Percentiles rank a stretch among this genome's conserved stretches.
Evolutionary conservation across 352 stramenopile species (phyloP).

Genomic region (Pythium sp.): DNA sequence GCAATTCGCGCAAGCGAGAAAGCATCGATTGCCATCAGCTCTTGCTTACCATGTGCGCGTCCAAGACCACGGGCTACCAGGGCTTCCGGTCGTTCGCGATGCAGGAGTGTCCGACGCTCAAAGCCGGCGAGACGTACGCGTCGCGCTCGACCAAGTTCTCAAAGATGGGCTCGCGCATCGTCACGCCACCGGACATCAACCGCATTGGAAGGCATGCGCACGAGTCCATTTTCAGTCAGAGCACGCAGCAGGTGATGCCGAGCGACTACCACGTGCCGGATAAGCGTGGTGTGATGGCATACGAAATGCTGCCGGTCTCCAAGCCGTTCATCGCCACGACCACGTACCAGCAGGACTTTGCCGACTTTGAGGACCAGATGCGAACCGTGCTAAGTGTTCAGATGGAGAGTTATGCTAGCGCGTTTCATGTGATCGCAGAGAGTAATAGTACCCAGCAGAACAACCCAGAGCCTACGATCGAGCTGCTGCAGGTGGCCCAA

Average conservation of each 20-base stretch:
- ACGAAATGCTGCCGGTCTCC: slow-evolving; percentile 29
- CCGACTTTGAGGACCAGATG: slow-evolving; percentile 47
- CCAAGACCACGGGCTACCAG: slow-evolving; percentile 68
- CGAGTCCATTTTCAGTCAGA: slow-evolving; percentile 51
- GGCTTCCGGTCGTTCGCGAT: slow-evolving; percentile 71
- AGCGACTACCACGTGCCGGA: slow-evolving; percentile 65
- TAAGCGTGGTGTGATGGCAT: slow-evolving; percentile 48
- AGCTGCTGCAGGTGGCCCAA: slow-evolving; percentile 41
- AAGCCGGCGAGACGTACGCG: slow-evolving; percentile 68
- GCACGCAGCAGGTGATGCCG: slow-evolving; percentile 38
- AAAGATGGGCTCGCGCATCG: slow-evolving; percentile 67
- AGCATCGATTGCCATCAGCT: not conserved
- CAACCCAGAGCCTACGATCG: slow-evolving; percentile 28
- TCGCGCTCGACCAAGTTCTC: slow-evolving; percentile 76
- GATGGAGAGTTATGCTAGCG: slow-evolving; percentile 38
- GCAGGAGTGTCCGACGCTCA: slow-evolving; percentile 71
- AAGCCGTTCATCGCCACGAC: slow-evolving; percentile 62
- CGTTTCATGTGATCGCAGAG: slow-evolving; percentile 38
- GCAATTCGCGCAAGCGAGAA: too few species aligned
- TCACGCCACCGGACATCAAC: slow-evolving; percentile 54
- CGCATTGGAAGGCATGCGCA: slow-evolving; percentile 49
- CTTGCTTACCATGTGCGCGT: slow-evolving; percentile 30
- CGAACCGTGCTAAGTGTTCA: slow-evolving; percentile 30
- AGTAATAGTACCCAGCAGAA: slow-evolving; percentile 29
- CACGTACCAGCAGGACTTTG: slow-evolving; percentile 67